Conservation (phyloP, 148 eudicot species). For the Persicaria tinctoria region DNA sequence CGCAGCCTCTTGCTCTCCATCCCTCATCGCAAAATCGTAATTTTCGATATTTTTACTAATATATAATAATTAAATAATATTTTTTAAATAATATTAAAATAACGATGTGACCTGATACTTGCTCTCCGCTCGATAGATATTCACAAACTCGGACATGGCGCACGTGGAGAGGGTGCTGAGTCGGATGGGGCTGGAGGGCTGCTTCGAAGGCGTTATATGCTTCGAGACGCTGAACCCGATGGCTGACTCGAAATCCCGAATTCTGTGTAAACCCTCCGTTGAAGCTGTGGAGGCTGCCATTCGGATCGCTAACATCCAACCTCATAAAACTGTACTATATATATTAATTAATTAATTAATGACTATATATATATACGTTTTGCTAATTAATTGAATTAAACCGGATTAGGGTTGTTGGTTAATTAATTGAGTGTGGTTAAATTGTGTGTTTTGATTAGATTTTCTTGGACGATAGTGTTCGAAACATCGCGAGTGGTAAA, state of each 20-base stretch:
- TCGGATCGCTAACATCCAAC: constrained; percentile 61
- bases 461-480: constrained; percentile 81
- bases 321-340: constrained; percentile 52
- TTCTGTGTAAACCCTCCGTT: constrained; percentile 70
- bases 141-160: constrained; percentile 69
- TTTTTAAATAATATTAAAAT: too few species aligned
- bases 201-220: constrained; percentile 86
- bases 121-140: constrained; percentile 32
- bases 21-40: constrained; percentile 87
- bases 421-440: not conserved
- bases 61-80: not conserved
- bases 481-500: constrained; percentile 87
- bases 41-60: not conserved
- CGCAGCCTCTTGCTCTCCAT: constrained; percentile 71
- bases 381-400: not conserved
- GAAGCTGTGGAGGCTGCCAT: constrained; percentile 70
- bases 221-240: constrained; percentile 75
- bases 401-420: not conserved
- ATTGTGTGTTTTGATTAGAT: constrained; percentile 28
- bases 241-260: constrained; percentile 13
- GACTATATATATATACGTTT: constrained; percentile 3
- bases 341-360: not conserved
- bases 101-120: too few species aligned
- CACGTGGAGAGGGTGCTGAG: constrained; percentile 53
- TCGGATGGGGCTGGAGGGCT: constrained; percentile 66